These are phyloP conservation scores for Fusarium sp. DNA, from an alignment of 2,329 filamentous ascomycete species.

Conservation along the genomic window DNA sequence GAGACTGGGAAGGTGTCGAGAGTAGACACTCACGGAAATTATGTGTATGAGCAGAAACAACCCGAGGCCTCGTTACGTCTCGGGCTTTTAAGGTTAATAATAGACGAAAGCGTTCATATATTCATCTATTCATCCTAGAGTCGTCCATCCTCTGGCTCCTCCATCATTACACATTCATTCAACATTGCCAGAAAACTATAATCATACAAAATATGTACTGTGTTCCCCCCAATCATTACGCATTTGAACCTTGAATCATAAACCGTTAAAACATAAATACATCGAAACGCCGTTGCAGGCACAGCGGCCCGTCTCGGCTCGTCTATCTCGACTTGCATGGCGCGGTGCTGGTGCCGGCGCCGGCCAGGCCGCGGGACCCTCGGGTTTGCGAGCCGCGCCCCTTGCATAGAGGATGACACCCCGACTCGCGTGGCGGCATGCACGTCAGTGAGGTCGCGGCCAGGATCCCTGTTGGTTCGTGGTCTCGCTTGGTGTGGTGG, in stretches of 20 bases:
- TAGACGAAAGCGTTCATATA: constrained; percentile 30
- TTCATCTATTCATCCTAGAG: constrained; percentile 34
- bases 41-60: constrained; percentile 4
- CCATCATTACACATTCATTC: neutral
- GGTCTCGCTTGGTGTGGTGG: constrained; percentile 8
- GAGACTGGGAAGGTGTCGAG: constrained; percentile 12
- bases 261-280: constrained; percentile 21
- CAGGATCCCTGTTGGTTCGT: constrained; percentile 22
- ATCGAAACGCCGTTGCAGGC: neutral
- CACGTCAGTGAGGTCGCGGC: constrained; percentile 21
- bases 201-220: constrained; percentile 8
- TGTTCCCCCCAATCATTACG: constrained; percentile 23
- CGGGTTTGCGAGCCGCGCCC: constrained; percentile 6
- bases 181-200: constrained; percentile 6
- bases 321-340: neutral
- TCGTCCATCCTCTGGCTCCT: neutral
- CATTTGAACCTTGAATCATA: constrained; percentile 28
- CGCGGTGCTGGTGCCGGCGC: constrained; percentile 1
- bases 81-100: constrained; percentile 28
- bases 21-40: constrained; percentile 2
- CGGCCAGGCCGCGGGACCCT: constrained; percentile 2
- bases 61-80: constrained; percentile 3
- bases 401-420: constrained; percentile 12
- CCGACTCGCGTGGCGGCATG: constrained; percentile 30
- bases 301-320: neutral